Conservation (phyloP, 202 grass and related monocot species). For the Setaria italica region DNA sequence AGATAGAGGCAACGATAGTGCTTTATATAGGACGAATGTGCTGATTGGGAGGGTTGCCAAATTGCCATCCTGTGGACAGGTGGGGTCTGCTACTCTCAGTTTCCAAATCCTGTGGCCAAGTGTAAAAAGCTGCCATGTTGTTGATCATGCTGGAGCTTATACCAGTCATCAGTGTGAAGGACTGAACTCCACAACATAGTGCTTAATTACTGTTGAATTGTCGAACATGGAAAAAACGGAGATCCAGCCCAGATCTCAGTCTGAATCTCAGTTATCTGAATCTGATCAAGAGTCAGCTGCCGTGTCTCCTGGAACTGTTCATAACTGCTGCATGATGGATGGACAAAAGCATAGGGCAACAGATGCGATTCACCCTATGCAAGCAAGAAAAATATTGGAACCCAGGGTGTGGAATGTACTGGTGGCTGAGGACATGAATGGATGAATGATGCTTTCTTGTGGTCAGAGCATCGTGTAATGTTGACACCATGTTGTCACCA, state of each 20-base stretch:
- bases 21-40: constrained; percentile 46
- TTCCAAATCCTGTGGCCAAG: constrained; percentile 1
- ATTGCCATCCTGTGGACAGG: constrained; percentile 16
- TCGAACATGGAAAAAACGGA: not conserved
- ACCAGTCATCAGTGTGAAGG: not conserved
- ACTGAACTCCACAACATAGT: not conserved
- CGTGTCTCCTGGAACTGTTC: not conserved
- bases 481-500: constrained; percentile 43
- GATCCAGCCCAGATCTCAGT: not conserved
- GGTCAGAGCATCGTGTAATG: not conserved
- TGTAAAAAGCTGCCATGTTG: constrained; percentile 25
- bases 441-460: constrained; percentile 20
- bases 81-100: constrained; percentile 35
- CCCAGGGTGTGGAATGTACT: not conserved
- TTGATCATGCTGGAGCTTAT: not conserved
- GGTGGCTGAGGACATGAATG: not conserved
- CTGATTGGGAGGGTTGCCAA: constrained; percentile 11
- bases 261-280: not conserved
- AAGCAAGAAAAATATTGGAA: not conserved
- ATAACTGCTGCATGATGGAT: not conserved
- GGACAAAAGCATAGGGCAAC: not conserved
- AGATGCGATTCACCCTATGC: not conserved
- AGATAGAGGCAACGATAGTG: constrained; percentile 5
- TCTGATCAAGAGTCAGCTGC: not conserved
- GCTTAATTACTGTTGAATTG: not conserved